Conservation (phyloP, 2,329 filamentous ascomycete species). For the Blastomyces gilchristii region DNA sequence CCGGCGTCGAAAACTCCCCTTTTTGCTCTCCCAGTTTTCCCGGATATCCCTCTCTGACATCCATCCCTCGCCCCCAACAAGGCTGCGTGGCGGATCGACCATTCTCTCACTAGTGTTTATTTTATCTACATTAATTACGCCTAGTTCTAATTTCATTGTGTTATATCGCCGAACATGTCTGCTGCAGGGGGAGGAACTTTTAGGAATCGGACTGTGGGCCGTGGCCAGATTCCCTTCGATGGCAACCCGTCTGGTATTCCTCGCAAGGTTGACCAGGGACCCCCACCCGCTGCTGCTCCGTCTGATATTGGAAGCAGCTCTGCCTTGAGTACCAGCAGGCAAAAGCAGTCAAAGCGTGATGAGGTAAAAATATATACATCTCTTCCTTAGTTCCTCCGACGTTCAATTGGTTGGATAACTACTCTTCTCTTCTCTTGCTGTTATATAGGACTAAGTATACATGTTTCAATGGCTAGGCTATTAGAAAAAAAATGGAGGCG, state of each 20-base stretch:
- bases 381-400: neutral
- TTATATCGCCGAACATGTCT: conserved; percentile 41
- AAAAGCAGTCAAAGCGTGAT: conserved; percentile 95
- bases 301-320: conserved; percentile 49
- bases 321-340: conserved; percentile 80
- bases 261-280: conserved; percentile 44
- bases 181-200: conserved; percentile 44
- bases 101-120: neutral
- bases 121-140: neutral
- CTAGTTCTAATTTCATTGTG: neutral
- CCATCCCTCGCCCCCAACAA: neutral
- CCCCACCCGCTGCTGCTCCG: conserved; percentile 28
- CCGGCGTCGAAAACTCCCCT: neutral
- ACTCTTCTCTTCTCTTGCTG: conserved; percentile 5
- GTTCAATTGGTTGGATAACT: neutral
- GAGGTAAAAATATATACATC: conserved; percentile 54
- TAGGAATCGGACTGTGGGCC: conserved; percentile 44
- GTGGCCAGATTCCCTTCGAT: conserved; percentile 45
- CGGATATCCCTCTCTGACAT: neutral
- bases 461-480: conserved; percentile 53
- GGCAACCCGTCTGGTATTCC: conserved; percentile 52
- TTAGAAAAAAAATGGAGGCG: conserved; percentile 90
- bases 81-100: neutral
- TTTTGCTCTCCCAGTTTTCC: neutral
- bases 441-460: conserved; percentile 17